Evolutionary conservation across 2,329 filamentous ascomycete species (phyloP), one percentile per base, ranked within the genome.

Genomic region (Teratosphaeria viscida): DNA sequence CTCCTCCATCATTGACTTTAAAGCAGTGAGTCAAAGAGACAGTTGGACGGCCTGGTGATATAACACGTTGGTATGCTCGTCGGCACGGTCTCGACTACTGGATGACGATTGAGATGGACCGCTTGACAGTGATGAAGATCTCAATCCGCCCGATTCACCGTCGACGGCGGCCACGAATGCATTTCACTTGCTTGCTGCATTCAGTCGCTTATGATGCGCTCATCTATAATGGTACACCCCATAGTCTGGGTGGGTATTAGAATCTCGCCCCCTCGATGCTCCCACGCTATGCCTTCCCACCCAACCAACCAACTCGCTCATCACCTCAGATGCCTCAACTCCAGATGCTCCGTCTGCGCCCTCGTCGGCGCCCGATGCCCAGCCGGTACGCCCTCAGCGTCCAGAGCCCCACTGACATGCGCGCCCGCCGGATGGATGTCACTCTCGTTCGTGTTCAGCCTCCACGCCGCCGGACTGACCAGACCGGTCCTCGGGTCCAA

Each of bases 401-500:
- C 62, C 26, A 65, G 19, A 7, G 63, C 62, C 3, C 64, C 64
- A 55, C 56, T 64, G 55, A 32, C 7, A 32, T 32, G 2, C 29
- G 29, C 29, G 27, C 39, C 16, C 11, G 62, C 56, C 56, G 64
- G 65, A 43, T 57, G 63, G 7, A 67, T 39, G 53, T 70, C 68
- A 35, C 63, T 67, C 57, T 72, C 68, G 53, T 70, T 63, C 5
- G 68, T 70, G 14, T 61, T 64, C 14, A 66, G 59, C 32, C 70
- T 62, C 67, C 66, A 71, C 4, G 71, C 71, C 3, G 64, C 64
- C 2, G 69, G 62, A 32, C 67, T 70, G 5, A 73, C 63, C 56
- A 71, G 62, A 0, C 71, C 71, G 8, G 61, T 66, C n/a, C 71
- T 52, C 1, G 71, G 68, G 59, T 73, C 71, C 5, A 73, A 62